A percentile compares a stretch with the other conserved stretches of the same genome.
Conservation (phyloP, 169 alveolate species). For the Plasmodium blacklocki region DNA sequence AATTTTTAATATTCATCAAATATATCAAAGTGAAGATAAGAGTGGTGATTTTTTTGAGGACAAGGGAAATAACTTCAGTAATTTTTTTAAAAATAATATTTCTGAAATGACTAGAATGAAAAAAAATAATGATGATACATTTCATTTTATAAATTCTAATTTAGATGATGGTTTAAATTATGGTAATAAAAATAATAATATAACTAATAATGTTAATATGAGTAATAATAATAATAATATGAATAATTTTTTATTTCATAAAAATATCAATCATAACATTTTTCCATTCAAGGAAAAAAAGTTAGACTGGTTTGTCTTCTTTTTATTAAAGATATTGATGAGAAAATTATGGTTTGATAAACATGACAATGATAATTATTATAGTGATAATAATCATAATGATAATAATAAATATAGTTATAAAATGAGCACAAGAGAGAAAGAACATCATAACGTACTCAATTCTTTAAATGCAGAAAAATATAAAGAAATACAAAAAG, state of each 20-base stretch:
- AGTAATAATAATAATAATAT: background rate
- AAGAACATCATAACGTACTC: background rate
- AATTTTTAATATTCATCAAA: background rate
- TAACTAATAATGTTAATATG: background rate
- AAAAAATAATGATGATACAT: background rate
- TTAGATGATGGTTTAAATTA: background rate
- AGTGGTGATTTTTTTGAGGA: background rate
- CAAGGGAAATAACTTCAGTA: no score
- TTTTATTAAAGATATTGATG: constrained; percentile 26
- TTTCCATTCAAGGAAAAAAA: constrained; percentile 6
- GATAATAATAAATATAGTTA: no score
- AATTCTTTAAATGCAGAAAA: constrained; percentile 14
- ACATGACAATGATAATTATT: background rate
- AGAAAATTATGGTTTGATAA: background rate
- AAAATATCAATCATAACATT: background rate
- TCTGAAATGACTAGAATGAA: background rate
- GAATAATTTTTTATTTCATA: background rate
- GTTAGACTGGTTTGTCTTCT: constrained; percentile 19
- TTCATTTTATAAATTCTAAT: background rate
- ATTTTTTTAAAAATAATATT: background rate
- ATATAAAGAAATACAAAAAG: constrained; percentile 49
- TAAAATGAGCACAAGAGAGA: no score
- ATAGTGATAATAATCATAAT: no score
- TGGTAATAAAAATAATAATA: background rate
- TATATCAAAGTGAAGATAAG: background rate